phyloP scores from a whole-genome alignment of 1,284 basidiomycete genomes.

The Leccinum fallax region DNA sequence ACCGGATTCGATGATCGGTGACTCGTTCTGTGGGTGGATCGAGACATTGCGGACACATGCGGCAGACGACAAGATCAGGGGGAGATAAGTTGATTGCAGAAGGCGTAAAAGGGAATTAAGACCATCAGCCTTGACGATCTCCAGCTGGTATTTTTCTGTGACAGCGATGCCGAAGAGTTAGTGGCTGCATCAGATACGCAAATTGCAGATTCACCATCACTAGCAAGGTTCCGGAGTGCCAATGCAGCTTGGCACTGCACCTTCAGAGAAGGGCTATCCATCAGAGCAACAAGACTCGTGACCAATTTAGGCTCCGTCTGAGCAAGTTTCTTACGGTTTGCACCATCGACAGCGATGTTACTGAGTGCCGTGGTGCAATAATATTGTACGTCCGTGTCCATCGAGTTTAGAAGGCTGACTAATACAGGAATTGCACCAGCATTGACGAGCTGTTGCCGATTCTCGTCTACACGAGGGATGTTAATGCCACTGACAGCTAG shows the following conservation, averaged over 20 bases:
- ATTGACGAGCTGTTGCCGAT: conserved; percentile 97
- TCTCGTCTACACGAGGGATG: conserved; percentile 68
- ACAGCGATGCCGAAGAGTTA: conserved; percentile 8
- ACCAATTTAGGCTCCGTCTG: conserved; percentile 95
- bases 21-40: conserved; percentile 98
- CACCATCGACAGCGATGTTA: conserved; percentile 96
- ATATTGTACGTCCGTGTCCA: conserved; percentile 99
- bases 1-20: conserved; percentile 98
- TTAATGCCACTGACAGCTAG: conserved; percentile 11
- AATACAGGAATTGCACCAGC: conserved; percentile 98
- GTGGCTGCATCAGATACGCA: neutral
- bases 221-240: conserved; percentile 94
- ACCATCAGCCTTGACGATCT: conserved; percentile 97
- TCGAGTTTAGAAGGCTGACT: conserved; percentile 93
- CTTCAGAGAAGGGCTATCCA: conserved; percentile 98
- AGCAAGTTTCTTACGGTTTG: conserved; percentile 95
- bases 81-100: conserved; percentile 95
- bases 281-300: conserved; percentile 90
- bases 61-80: conserved; percentile 97
- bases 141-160: conserved; percentile 96
- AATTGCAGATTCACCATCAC: conserved; percentile 68
- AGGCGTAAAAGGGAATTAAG: conserved; percentile 92
- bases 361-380: conserved; percentile 99
- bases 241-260: conserved; percentile 99
- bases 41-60: conserved; percentile 99